Percentiles rank a stretch among this genome's conserved stretches.
Evolutionary conservation across 495 filamentous ascomycete species (phyloP).

Genomic region (Trichoderma gamsii): DNA sequence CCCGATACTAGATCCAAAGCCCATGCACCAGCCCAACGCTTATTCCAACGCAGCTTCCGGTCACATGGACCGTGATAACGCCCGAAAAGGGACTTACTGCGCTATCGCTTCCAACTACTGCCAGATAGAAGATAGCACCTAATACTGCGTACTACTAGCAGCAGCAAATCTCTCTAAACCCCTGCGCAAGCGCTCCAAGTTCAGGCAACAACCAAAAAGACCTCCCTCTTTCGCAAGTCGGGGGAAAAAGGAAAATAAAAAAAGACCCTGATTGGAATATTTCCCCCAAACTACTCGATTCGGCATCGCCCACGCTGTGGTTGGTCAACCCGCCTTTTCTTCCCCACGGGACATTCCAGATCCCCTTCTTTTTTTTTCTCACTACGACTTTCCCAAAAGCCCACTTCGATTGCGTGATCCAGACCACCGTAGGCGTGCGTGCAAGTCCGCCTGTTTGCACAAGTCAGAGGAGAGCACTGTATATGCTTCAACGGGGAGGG

Average conservation of each 20-base stretch:
- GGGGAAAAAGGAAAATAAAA: too few relatives aligned
- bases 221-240: not conserved
- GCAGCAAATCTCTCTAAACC: not conserved
- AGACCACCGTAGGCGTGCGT: conserved; percentile 7
- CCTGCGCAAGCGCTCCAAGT: not conserved
- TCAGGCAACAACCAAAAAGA: not conserved
- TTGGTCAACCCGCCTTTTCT: conserved; percentile 2
- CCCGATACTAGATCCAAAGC: not conserved
- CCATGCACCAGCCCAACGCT: not conserved
- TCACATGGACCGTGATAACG: not conserved
- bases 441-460: not conserved
- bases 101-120: too few relatives aligned
- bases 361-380: not conserved
- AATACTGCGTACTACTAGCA: too few relatives aligned
- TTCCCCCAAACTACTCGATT: conserved; percentile 13
- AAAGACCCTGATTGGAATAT: not conserved
- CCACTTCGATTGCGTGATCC: conserved; percentile 1
- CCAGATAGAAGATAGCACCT: too few relatives aligned
- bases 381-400: not conserved
- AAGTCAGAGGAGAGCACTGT: not conserved
- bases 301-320: not conserved
- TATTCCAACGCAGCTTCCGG: too few relatives aligned
- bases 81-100: too few relatives aligned
- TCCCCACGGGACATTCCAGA: not conserved
- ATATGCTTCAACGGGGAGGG: not conserved